Conservation (phyloP, 495 filamentous ascomycete genomes). For the Xylaria longipes region DNA sequence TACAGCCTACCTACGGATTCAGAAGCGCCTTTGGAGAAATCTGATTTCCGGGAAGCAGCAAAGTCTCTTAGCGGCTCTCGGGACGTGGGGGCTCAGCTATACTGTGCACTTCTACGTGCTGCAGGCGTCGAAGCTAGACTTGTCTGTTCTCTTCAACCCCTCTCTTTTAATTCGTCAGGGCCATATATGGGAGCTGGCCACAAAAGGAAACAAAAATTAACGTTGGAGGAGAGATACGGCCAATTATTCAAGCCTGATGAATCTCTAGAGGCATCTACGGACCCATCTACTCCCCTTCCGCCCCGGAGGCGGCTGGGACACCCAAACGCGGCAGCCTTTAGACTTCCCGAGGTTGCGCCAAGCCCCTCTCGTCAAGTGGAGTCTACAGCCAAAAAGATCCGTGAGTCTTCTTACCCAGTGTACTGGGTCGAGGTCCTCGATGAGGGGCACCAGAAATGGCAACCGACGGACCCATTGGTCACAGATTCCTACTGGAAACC, state of each 20-base stretch:
- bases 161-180: constrained; percentile 70
- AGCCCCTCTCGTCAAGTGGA: constrained; percentile 32
- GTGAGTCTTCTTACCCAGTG: constrained; percentile 76
- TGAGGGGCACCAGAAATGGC: constrained; percentile 84
- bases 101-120: constrained; percentile 82
- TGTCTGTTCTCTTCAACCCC: constrained; percentile 87
- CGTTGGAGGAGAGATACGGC: constrained; percentile 39
- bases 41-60: constrained; percentile 75
- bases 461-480: constrained; percentile 84
- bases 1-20: constrained; percentile 61
- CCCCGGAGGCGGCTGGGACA: constrained; percentile 50
- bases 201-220: constrained; percentile 37
- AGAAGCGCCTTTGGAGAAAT: constrained; percentile 61
- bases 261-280: constrained; percentile 28
- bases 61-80: constrained; percentile 73
- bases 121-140: constrained; percentile 83
- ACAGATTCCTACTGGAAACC: constrained; percentile 78
- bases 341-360: constrained; percentile 38
- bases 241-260: constrained; percentile 44
- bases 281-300: constrained; percentile 27
- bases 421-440: constrained; percentile 96
- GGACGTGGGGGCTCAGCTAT: constrained; percentile 88
- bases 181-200: constrained; percentile 55
- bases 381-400: constrained; percentile 48
- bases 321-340: constrained; percentile 48